Conservation (phyloP, 2,329 filamentous ascomycete genomes). For the Zymoseptoria tritici region DNA sequence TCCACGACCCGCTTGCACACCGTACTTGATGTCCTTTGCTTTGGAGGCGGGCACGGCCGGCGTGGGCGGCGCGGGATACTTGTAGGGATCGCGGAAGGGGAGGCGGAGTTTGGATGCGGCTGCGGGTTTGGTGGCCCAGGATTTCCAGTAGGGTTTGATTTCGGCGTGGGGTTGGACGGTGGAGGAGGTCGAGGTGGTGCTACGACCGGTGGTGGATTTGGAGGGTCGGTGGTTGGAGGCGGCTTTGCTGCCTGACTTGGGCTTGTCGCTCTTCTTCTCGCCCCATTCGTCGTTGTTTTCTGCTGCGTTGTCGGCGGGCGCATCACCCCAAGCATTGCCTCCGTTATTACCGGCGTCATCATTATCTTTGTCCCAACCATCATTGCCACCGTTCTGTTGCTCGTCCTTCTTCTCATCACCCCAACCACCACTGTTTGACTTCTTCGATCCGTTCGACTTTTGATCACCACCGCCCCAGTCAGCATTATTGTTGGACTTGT, state of each 20-base stretch:
- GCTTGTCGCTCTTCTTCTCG: background rate
- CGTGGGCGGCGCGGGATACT: slow-evolving; percentile 28
- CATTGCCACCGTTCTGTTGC: background rate
- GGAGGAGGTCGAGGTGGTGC: background rate
- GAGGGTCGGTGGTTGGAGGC: slow-evolving; percentile 1
- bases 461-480: background rate
- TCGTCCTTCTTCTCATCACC: background rate
- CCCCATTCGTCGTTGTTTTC: slow-evolving; percentile 10
- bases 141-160: slow-evolving; percentile 29
- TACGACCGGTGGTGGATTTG: slow-evolving; percentile 1
- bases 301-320: slow-evolving; percentile 3
- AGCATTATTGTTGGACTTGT: background rate
- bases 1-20: slow-evolving; percentile 28
- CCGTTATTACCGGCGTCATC: slow-evolving; percentile 1
- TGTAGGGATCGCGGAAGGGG: slow-evolving; percentile 21
- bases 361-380: slow-evolving; percentile 1
- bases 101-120: slow-evolving; percentile 1
- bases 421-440: slow-evolving; percentile 1
- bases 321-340: background rate
- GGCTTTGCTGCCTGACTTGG: background rate
- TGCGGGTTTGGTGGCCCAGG: slow-evolving; percentile 17
- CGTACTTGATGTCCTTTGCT: slow-evolving; percentile 16
- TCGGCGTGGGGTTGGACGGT: slow-evolving; percentile 7
- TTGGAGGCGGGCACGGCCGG: slow-evolving; percentile 14
- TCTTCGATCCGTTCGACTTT: background rate